Evolutionary conservation across 768 basidiomycete genomes (phyloP).

Genomic region (Suillus bovinus): DNA sequence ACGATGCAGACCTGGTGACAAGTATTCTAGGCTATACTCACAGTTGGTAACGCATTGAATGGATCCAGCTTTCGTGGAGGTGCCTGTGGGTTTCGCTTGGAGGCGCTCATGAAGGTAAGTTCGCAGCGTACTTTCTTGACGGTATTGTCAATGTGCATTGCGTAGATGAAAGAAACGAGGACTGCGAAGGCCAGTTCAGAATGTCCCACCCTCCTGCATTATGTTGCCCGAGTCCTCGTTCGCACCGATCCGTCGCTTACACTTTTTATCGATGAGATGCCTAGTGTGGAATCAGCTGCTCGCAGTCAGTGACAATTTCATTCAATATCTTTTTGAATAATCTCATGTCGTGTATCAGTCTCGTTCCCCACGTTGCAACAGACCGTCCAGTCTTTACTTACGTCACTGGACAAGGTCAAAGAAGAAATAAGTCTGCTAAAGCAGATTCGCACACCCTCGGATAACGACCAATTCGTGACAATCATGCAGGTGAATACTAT

Average conservation of each 20-base stretch:
- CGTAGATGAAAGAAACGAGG: conserved; percentile 80
- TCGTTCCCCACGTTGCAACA: conserved; percentile 68
- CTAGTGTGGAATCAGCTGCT: conserved; percentile 80
- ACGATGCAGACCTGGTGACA: conserved; percentile 2
- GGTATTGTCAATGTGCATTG: not conserved
- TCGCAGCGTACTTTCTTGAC: conserved; percentile 4
- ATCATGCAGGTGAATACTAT: conserved; percentile 63
- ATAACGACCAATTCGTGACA: conserved; percentile 60
- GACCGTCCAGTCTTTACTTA: conserved; percentile 55
- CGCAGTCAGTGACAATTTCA: conserved; percentile 47
- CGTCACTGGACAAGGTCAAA: conserved; percentile 57
- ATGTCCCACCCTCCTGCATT: conserved; percentile 91
- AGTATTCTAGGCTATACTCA: conserved; percentile 58
- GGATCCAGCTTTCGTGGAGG: conserved; percentile 79
- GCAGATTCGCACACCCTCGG: conserved; percentile 27
- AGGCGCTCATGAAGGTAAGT: conserved; percentile 75
- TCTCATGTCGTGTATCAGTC: conserved; percentile 42
- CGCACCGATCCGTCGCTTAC: conserved; percentile 65
- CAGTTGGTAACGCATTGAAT: conserved; percentile 83
- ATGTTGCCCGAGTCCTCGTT: conserved; percentile 74
- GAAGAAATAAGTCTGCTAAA: conserved; percentile 52
- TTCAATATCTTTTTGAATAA: not conserved
- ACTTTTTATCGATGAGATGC: conserved; percentile 77
- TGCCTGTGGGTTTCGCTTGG: conserved; percentile 83
- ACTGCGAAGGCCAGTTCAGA: conserved; percentile 64